Base-by-base conservation (phyloP, 164 flowering plant species). In the Vitis riparia region DNA sequence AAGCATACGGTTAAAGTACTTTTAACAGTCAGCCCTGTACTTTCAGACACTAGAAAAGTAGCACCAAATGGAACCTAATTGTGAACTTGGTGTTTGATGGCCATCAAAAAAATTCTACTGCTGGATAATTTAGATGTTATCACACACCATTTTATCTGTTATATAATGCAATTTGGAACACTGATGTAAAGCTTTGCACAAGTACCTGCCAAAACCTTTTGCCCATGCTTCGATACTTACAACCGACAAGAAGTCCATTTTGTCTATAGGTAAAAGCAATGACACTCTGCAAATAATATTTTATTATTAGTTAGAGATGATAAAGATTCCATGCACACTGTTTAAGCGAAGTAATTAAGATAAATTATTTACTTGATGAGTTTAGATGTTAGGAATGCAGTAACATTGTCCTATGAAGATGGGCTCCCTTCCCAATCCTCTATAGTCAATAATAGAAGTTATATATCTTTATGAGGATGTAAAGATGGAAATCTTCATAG, bases 191-290 rank as follows among this genome's bases (percentile, higher is more conserved):
- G 59, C 59, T 32, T 15, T 30, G 50, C 59, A 48, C 47, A 68
- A 47, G 3, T 69, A 80, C 83, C 83, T 80, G 83, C 83, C 83
- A 80, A 72, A 77, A 80, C 53, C 29, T 80, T 62, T 63, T 66
- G 47, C 59, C 76, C 55, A 68, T 48, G 48, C 53, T 71, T 1
- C 83, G 72, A 29, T 74, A 80, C 61, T 80, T 80, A 68, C 79
- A 80, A 50, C 78, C 70, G 8, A 77, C 73, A 53, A 72, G 65
- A 56, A 4, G 32, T 55, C 81, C 81, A 63, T 75, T 63, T 59
- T 59, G 49, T 58, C 75, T 62, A 27, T 80, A 80, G 55, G 81
- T 67, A 64, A 80, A 77, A 11, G 81, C 83, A 55, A 80, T 70
- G 17, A 67, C 64, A 23, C 63, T 57, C 83, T 80, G 80, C 48